A percentile compares a stretch with the other conserved stretches of the same genome.
These are phyloP conservation scores for Triticum urartu DNA, from an alignment of 176 grass and related monocot species.

Conservation along the genomic window DNA sequence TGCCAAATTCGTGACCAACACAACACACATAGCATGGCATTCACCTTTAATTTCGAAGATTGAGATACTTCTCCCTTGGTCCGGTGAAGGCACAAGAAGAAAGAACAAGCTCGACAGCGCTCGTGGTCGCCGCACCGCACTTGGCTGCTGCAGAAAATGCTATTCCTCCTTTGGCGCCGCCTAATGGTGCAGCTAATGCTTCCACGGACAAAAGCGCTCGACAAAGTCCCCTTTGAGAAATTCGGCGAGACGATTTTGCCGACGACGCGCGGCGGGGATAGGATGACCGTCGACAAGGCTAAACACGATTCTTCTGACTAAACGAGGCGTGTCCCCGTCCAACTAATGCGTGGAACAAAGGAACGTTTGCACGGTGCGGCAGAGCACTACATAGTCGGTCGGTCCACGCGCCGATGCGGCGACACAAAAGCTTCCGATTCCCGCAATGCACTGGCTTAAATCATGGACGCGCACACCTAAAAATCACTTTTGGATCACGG, in stretches of 20 bases:
- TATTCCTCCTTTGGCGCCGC: not conserved
- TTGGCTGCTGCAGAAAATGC: not conserved
- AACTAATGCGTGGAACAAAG: not conserved
- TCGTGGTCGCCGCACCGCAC: not conserved
- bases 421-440: not conserved
- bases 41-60: not conserved
- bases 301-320: slow-evolving; percentile 19
- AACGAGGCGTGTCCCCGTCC: not conserved
- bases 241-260: too few relatives aligned
- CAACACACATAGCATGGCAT: not conserved
- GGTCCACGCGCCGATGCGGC: not conserved
- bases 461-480: too few relatives aligned
- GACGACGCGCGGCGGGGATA: too few relatives aligned
- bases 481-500: too few relatives aligned
- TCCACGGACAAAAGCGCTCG: not conserved
- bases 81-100: not conserved
- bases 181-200: not conserved
- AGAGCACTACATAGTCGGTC: not conserved
- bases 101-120: not conserved
- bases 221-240: not conserved
- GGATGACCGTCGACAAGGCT: slow-evolving; percentile 1
- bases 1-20: not conserved
- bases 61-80: not conserved
- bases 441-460: too few relatives aligned
- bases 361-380: not conserved